Conservation (phyloP, 2,329 filamentous ascomycete genomes). For the Colletotrichum cuscutae region DNA sequence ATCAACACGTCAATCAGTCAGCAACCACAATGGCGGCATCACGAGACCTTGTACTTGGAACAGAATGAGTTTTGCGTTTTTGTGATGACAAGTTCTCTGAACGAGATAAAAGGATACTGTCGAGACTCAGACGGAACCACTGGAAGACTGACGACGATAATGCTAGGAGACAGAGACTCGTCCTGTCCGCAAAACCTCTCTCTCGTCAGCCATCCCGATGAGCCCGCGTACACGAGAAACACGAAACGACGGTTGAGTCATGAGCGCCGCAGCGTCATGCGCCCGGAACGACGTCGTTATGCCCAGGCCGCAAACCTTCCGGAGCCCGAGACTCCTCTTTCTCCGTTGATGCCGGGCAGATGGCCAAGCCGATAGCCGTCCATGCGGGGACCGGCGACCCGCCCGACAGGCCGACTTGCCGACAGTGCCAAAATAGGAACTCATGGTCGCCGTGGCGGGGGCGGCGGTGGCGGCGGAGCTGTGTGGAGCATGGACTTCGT, state of each 20-base stretch:
- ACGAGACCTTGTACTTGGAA: neutral
- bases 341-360: neutral
- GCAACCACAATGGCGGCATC: neutral
- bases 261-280: neutral
- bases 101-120: neutral
- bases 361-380: slow-evolving; percentile 11
- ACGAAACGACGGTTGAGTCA: neutral
- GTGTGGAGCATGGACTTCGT: neutral
- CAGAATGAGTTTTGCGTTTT: neutral
- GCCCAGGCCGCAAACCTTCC: neutral
- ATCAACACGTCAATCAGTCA: neutral
- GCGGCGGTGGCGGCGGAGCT: neutral
- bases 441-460: neutral
- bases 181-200: neutral
- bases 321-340: neutral
- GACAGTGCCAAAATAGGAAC: neutral
- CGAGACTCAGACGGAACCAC: neutral
- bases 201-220: neutral
- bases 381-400: slow-evolving; percentile 21
- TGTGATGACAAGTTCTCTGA: neutral
- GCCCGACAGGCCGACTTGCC: slow-evolving; percentile 12
- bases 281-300: neutral
- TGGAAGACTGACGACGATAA: neutral
- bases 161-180: neutral
- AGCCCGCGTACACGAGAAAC: neutral